Conservation (phyloP, 1,284 basidiomycete species). For the Boletellus dicymbophilus region DNA sequence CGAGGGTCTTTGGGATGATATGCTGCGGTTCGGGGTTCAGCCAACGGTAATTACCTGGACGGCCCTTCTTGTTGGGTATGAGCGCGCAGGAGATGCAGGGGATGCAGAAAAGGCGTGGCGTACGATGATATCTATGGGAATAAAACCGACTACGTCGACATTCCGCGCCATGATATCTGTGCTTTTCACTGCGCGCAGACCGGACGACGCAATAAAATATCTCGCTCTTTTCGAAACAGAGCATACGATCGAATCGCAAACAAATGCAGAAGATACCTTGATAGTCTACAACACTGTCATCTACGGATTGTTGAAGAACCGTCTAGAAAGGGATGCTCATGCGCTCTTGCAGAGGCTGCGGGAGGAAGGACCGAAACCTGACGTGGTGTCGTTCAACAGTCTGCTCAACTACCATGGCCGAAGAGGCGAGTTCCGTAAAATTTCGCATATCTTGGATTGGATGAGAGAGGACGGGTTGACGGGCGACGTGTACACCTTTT, state of each 20-base stretch:
- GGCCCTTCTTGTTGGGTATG: slow-evolving; percentile 62
- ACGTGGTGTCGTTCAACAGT: slow-evolving; percentile 79
- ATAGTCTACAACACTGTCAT: slow-evolving; percentile 67
- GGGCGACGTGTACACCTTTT: slow-evolving; percentile 81
- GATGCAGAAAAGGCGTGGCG: slow-evolving; percentile 59
- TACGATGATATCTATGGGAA: slow-evolving; percentile 51
- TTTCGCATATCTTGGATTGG: slow-evolving; percentile 56
- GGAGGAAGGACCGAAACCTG: slow-evolving; percentile 56
- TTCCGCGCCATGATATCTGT: slow-evolving; percentile 64
- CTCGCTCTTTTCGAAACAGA: slow-evolving; percentile 41
- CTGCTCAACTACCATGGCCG: slow-evolving; percentile 68
- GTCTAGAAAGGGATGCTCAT: slow-evolving; percentile 44
- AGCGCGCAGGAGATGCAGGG: slow-evolving; percentile 43
- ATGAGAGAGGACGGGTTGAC: slow-evolving; percentile 54
- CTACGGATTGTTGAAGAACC: slow-evolving; percentile 54
- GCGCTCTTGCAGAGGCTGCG: slow-evolving; percentile 51
- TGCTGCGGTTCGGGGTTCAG: slow-evolving; percentile 47
- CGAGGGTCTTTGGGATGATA: slow-evolving; percentile 63
- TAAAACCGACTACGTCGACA: slow-evolving; percentile 54
- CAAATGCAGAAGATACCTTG: slow-evolving; percentile 29
- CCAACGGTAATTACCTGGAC: slow-evolving; percentile 62
- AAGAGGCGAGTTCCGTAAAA: slow-evolving; percentile 55
- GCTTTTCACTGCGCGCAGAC: slow-evolving; percentile 48
- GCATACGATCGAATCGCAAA: slow-evolving; percentile 19
- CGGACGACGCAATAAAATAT: slow-evolving; percentile 47